Evolutionary conservation across 2,329 filamentous ascomycete genomes (phyloP), one percentile per base, ranked within the genome.

Genomic region (Phyllosticta citriasiana): DNA sequence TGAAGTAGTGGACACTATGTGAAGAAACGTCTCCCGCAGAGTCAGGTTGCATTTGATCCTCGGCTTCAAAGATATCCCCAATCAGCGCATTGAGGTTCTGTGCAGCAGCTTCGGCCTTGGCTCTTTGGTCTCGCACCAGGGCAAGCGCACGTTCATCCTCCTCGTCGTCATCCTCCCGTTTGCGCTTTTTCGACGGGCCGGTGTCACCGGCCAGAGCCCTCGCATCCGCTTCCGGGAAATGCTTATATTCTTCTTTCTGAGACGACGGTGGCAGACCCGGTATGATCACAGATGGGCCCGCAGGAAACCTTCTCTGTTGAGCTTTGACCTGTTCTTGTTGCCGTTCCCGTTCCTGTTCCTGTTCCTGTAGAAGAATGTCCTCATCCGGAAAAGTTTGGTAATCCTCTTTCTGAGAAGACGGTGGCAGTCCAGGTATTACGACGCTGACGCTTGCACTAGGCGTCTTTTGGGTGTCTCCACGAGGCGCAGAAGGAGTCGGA

Each of bases 101-200:
- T 54, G 92, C 80, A 53, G 89, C 88, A 10, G 84, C 81, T 67
- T 96, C 87, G 4, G 88, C 88, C 68, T 91, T 86, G 67, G 95
- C 87, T 57, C 88, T 87, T 72, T 96, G 89, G 68, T 95, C 91
- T 2, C 91, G 78, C 52, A 84, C 84, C 53, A 86, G 75, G 16
- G 83, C 79, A 22, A 87, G 76, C 2, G 83, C 73, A 57, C 82
- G 83, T 60, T 83, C 81, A 12, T 82, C 79, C 7, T 78, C 80
- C 57, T 82, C 72, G 16, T 82, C 72, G 16, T 47, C 40, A 24
- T 77, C 76, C 25, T 79, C 76, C 47, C 75, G 74, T 63, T 83
- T 85, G 61, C 80, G 71, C 67, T 84, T 87, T 65, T 82, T 69
- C 7, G 68, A 68, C 6, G 66, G 50, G n/a, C 59, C 63, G 24